Conservation (phyloP, 768 basidiomycete species). For the Lactarius psammicola region DNA sequence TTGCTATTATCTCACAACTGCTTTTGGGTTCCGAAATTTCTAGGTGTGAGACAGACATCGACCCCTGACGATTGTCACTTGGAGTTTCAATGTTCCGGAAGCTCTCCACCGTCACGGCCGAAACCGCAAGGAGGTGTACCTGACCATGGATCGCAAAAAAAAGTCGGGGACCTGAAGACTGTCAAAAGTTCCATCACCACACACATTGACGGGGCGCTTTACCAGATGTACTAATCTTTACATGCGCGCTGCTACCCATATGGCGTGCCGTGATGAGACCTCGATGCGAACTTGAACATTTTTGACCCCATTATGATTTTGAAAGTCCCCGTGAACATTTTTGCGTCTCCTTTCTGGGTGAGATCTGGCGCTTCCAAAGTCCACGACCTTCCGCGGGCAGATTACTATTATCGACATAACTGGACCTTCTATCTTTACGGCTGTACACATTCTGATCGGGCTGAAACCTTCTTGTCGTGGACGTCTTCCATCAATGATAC, state of each 20-base stretch:
- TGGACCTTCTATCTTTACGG: slow-evolving; percentile 5
- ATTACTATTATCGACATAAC: not conserved
- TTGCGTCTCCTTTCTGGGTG: not conserved
- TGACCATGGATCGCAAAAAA: not conserved
- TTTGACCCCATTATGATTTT: slow-evolving; percentile 7
- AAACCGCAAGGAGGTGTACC: not conserved
- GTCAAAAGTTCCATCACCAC: slow-evolving; percentile 17
- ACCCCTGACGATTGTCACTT: slow-evolving; percentile 1
- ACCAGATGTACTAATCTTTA: not conserved
- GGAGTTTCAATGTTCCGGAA: not conserved
- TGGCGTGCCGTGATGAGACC: not conserved
- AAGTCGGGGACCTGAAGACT: slow-evolving; percentile 19
- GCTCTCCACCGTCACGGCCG: not conserved
- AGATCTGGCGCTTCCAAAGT: not conserved
- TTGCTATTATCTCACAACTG: not conserved
- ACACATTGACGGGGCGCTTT: slow-evolving; percentile 1
- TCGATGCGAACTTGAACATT: not conserved
- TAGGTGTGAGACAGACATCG: not conserved
- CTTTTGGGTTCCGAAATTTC: not conserved
- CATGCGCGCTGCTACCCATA: slow-evolving; percentile 1
- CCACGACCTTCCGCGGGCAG: slow-evolving; percentile 4
- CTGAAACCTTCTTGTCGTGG: not conserved
- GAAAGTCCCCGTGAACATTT: too few relatives aligned
- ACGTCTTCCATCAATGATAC: slow-evolving; percentile 2
- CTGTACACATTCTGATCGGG: slow-evolving; percentile 5